Evolutionary conservation across 2,329 filamentous ascomycete species (phyloP).

Genomic region (Colletotrichum zoysiae): DNA sequence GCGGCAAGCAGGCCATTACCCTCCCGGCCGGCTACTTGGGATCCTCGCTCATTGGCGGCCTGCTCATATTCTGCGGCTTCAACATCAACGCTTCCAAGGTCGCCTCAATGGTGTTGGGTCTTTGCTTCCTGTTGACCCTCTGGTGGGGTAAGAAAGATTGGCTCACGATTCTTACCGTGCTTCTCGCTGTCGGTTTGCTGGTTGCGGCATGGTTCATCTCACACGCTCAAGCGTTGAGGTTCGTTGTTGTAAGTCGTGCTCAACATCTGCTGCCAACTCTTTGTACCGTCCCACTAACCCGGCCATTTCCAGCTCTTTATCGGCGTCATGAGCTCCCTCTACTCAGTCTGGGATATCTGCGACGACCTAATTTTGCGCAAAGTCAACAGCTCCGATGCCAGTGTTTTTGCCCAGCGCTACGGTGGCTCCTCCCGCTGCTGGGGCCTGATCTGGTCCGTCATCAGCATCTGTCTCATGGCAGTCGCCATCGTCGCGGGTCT

Average conservation of each 20-base stretch:
- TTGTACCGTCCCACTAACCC: neutral
- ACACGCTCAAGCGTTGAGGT: constrained; percentile 79
- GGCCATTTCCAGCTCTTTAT: constrained; percentile 72
- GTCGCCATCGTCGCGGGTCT: constrained; percentile 80
- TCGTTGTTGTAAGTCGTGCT: constrained; percentile 69
- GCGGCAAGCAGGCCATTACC: constrained; percentile 77
- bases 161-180: constrained; percentile 79
- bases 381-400: constrained; percentile 83
- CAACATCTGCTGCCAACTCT: neutral
- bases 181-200: constrained; percentile 77
- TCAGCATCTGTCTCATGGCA: constrained; percentile 79
- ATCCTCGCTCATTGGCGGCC: constrained; percentile 80
- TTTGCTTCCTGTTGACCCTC: constrained; percentile 81
- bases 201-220: constrained; percentile 84
- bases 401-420: constrained; percentile 82
- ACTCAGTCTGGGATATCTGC: constrained; percentile 88
- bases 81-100: constrained; percentile 85
- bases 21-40: constrained; percentile 84
- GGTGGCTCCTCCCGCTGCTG: constrained; percentile 85
- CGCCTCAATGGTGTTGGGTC: constrained; percentile 78
- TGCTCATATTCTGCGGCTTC: constrained; percentile 85
- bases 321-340: constrained; percentile 84
- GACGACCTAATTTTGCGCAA: constrained; percentile 85
- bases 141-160: constrained; percentile 87
- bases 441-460: constrained; percentile 82